Percentiles rank a stretch among this genome's conserved stretches.
Evolutionary conservation across 805 yeast genomes (phyloP).

Genomic region (Dipodascopsis tothii): DNA sequence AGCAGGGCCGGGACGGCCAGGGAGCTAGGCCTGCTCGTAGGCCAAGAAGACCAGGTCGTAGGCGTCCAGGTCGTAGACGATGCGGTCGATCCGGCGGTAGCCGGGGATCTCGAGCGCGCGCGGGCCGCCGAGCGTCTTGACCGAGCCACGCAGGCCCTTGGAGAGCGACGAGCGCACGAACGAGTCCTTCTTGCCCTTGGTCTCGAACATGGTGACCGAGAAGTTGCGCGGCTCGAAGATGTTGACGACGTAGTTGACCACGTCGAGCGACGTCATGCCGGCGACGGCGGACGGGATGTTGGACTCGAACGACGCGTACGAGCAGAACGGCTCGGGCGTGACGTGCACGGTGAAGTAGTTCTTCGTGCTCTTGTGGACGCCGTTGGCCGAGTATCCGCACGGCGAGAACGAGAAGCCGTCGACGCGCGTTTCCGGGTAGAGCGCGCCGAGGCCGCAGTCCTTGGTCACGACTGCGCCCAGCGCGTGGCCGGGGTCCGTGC

Average conservation of each 20-base stretch:
- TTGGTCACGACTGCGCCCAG: slow-evolving; percentile 64
- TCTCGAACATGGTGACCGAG: slow-evolving; percentile 48
- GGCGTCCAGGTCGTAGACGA: slow-evolving; percentile 65
- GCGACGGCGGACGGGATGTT: slow-evolving; percentile 49
- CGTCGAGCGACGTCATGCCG: slow-evolving; percentile 32
- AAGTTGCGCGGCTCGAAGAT: slow-evolving; percentile 73
- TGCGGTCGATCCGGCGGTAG: slow-evolving; percentile 58
- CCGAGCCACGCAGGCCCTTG: slow-evolving; percentile 17
- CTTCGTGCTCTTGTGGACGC: slow-evolving; percentile 50
- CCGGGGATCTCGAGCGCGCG: slow-evolving; percentile 31
- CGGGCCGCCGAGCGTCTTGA: background rate
- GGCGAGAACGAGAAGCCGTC: slow-evolving; percentile 91
- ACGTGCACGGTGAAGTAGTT: slow-evolving; percentile 79
- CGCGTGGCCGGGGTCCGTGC: slow-evolving; percentile 69
- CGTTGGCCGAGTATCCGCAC: slow-evolving; percentile 90
- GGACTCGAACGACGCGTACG: slow-evolving; percentile 93
- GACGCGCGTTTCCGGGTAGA: slow-evolving; percentile 43
- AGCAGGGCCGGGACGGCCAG: too few relatives aligned
- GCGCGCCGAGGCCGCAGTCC: slow-evolving; percentile 51
- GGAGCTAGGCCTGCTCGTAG: slow-evolving; percentile 36
- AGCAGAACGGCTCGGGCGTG: slow-evolving; percentile 90
- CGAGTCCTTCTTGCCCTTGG: slow-evolving; percentile 24
- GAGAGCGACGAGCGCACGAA: slow-evolving; percentile 6
- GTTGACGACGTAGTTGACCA: slow-evolving; percentile 51
- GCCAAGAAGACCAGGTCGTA: slow-evolving; percentile 66